Conservation (phyloP, 805 yeast genomes). For the Suhomyces faveliae region DNA sequence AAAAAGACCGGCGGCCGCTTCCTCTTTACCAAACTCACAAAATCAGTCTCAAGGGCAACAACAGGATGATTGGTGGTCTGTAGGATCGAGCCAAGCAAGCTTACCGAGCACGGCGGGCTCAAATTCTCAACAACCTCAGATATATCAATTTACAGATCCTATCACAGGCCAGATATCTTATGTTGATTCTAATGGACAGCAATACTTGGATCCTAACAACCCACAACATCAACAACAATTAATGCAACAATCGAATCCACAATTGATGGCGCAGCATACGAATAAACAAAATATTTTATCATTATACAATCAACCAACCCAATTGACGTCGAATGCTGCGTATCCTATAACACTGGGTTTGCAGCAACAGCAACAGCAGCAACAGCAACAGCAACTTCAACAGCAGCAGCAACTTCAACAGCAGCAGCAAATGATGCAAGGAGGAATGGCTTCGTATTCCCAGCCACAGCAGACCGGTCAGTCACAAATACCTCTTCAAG, state of each 20-base stretch:
- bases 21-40: constrained; percentile 20
- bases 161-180: constrained; percentile 65
- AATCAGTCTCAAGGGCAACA: constrained; percentile 12
- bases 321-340: constrained; percentile 26
- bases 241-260: constrained; percentile 24
- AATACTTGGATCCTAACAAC: constrained; percentile 49
- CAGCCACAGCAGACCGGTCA: constrained; percentile 6
- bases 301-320: constrained; percentile 41
- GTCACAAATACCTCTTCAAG: constrained; percentile 7
- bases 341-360: constrained; percentile 17
- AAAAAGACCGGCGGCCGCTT: constrained; percentile 26
- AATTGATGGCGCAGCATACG: constrained; percentile 24
- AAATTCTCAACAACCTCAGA: constrained; percentile 37
- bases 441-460: background rate
- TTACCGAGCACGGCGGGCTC: background rate
- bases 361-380: constrained; percentile 3
- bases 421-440: constrained; percentile 6
- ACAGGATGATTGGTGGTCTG: constrained; percentile 34
- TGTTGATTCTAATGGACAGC: constrained; percentile 68
- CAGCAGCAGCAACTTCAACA: background rate
- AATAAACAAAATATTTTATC: constrained; percentile 40
- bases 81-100: constrained; percentile 1
- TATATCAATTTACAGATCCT: constrained; percentile 71
- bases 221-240: constrained; percentile 45
- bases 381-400: background rate